Conservation (phyloP, 129 eudicot genomes). For the Saposhnikovia divaricata region DNA sequence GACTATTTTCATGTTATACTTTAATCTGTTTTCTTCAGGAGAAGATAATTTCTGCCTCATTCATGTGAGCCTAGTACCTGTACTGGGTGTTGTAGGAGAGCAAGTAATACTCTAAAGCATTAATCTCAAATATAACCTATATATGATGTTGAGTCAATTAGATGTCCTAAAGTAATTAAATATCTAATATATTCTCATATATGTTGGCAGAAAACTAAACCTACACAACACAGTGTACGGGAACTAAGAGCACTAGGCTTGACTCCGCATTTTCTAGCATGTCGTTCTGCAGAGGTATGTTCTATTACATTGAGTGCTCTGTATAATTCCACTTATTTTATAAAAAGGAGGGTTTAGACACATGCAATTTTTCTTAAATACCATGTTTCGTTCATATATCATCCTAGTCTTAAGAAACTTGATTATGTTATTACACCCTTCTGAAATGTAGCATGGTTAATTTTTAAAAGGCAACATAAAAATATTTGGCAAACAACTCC, state of each 20-base stretch:
- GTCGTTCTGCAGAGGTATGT: constrained; percentile 88
- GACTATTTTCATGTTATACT: background rate
- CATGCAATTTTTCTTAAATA: background rate
- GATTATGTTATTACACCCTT: background rate
- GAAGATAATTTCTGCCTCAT: constrained; percentile 87
- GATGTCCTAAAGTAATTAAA: background rate
- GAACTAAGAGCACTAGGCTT: constrained; percentile 95
- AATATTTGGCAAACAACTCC: background rate
- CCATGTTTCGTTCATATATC: background rate
- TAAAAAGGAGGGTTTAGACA: background rate
- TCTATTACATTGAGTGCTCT: background rate
- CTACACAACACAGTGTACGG: constrained; percentile 79
- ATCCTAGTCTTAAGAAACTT: background rate
- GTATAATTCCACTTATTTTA: background rate
- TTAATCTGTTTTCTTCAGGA: constrained; percentile 35
- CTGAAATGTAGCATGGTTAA: background rate
- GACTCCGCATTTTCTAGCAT: constrained; percentile 94
- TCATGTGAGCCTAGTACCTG: constrained; percentile 97
- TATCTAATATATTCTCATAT: background rate
- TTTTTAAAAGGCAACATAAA: background rate
- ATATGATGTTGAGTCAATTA: constrained; percentile 6
- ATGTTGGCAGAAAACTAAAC: constrained; percentile 43
- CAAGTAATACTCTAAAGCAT: constrained; percentile 48
- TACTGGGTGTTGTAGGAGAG: constrained; percentile 94
- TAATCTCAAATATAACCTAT: background rate